Evolutionary conservation across 1,284 basidiomycete species (phyloP).

Genomic region (Microbotryomycetes sp.): DNA sequence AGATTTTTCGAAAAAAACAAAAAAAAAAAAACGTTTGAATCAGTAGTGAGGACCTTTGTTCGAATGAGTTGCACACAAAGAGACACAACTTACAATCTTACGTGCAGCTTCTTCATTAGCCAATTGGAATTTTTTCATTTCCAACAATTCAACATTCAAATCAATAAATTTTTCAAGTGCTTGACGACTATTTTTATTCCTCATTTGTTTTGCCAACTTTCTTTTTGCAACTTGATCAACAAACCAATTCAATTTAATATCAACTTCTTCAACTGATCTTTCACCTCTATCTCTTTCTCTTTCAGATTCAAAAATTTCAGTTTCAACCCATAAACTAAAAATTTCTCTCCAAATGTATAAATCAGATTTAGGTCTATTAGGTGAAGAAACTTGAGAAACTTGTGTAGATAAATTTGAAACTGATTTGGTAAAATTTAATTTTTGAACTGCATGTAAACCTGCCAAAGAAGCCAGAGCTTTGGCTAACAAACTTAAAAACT

Average conservation of each 20-base stretch:
- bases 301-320: slow-evolving; percentile 76
- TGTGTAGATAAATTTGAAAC: slow-evolving; percentile 60
- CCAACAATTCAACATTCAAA: slow-evolving; percentile 72
- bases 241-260: slow-evolving; percentile 65
- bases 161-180: slow-evolving; percentile 73
- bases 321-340: slow-evolving; percentile 76
- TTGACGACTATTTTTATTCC: slow-evolving; percentile 56
- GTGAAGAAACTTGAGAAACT: slow-evolving; percentile 48
- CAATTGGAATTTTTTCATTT: slow-evolving; percentile 67
- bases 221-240: slow-evolving; percentile 59
- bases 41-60: slow-evolving; percentile 40
- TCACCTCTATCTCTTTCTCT: slow-evolving; percentile 66
- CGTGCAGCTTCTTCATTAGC: slow-evolving; percentile 74
- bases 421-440: slow-evolving; percentile 57
- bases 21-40: slow-evolving; percentile 45
- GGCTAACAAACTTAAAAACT: slow-evolving; percentile 72
- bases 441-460: slow-evolving; percentile 57
- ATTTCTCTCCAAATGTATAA: slow-evolving; percentile 90
- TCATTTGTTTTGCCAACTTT: slow-evolving; percentile 59
- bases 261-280: slow-evolving; percentile 61
- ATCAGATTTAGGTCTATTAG: slow-evolving; percentile 53
- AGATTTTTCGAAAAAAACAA: background rate
- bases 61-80: background rate
- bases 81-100: slow-evolving; percentile 39
- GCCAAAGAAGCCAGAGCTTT: slow-evolving; percentile 65